Evolutionary conservation across 2,329 filamentous ascomycete species (phyloP), one percentile per base, ranked within the genome.

Genomic region (Didymella arachidicola): DNA sequence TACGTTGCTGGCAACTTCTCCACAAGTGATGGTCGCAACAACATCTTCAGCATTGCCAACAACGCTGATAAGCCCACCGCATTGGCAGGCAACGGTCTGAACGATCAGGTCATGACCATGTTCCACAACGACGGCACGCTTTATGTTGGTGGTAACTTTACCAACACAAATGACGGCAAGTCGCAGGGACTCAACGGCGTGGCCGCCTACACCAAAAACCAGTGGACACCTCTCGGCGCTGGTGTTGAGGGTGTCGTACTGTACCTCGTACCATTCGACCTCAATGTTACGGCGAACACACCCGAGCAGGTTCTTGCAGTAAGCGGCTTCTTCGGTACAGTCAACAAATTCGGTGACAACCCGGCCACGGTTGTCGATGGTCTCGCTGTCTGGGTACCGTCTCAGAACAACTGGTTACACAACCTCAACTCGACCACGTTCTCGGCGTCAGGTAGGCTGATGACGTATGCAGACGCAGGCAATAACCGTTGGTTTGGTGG

Each of bases 341-440:
- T 97, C 61, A 84, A 89, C 27, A 85, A 84, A 0, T 94, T 92
- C 67, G 86, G 81, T 34, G 81, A 82, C 63, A 88, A 88, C 64
- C 76, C 82, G 7, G 84, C 87, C 10, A 82, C 88, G 27, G 70
- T 84, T 8, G 90, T 88, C 0, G 78, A 86, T 49, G 93, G 93
- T 2, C 92, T 99, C 70, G 94, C 92, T 14, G 83, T 98, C 36
- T 99, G 95, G 95, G 89, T 98, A 7, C 91, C 91, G 3, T 96
- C 93, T 3, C 83, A 85, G 61, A 84, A 83, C 57, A 95, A 95
- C 73, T 99, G 95, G 95, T 82, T 99, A 16, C 87, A 92, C 72
- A 95, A 96, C 66, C 79, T 97, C 18, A 69, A 77, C 11, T 80
- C 86, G 7, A 79, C 85, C 7, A 83, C 87, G 30, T 87, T 91